Conservation (phyloP, 345 rosid genomes). For the Gossypioides kirkii region DNA sequence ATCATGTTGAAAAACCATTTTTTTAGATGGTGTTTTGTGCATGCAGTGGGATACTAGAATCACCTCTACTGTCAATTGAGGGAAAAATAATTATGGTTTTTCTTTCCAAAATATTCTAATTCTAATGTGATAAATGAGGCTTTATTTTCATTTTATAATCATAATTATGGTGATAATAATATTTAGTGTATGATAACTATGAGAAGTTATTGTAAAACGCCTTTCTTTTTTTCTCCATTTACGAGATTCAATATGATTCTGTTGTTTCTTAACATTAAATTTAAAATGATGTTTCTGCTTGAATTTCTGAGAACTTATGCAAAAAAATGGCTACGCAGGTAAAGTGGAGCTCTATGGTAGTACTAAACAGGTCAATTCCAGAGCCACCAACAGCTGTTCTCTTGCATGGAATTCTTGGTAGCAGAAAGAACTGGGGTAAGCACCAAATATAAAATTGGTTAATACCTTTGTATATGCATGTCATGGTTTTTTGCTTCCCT, state of each 20-base stretch:
- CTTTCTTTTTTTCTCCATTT: neutral
- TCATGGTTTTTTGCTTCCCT: neutral
- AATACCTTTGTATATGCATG: neutral
- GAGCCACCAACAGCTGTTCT: constrained; percentile 94
- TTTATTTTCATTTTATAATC: neutral
- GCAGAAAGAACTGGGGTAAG: constrained; percentile 93
- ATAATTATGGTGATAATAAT: neutral
- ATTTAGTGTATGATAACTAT: neutral
- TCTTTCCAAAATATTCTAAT: neutral
- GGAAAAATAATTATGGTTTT: neutral
- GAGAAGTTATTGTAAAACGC: neutral
- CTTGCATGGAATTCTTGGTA: constrained; percentile 85
- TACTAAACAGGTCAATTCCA: constrained; percentile 52
- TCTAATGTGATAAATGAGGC: neutral
- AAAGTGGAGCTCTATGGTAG: constrained; percentile 58
- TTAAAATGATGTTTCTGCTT: neutral
- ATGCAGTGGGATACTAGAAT: neutral
- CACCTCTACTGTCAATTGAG: neutral
- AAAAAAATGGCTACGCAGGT: constrained; percentile 39
- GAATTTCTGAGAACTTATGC: neutral
- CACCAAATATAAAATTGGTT: neutral
- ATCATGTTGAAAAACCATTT: neutral
- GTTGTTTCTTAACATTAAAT: neutral
- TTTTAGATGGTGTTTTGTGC: neutral
- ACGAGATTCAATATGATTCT: neutral